phyloP scores from a whole-genome alignment of 2,329 filamentous ascomycete species.

The Cytospora leucostoma region DNA sequence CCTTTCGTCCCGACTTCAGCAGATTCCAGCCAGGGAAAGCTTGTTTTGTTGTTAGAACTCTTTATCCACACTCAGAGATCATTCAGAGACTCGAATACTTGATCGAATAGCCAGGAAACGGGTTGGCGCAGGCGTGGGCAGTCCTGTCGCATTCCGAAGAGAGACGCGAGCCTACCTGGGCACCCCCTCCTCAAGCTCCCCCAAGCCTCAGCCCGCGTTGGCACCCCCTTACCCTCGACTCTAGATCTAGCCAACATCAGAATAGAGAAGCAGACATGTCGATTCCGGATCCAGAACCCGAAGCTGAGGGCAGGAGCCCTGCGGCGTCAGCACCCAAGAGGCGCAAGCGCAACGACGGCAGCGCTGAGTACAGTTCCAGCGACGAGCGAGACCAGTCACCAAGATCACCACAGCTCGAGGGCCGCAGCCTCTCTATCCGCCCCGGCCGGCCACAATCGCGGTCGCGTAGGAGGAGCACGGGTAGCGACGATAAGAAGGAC shows the following conservation, averaged over 20 bases:
- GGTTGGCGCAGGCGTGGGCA: background rate
- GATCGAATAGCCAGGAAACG: background rate
- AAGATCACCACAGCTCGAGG: slow-evolving; percentile 8
- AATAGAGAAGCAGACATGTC: background rate
- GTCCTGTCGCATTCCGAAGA: background rate
- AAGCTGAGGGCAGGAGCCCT: slow-evolving; percentile 20
- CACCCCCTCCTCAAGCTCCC: background rate
- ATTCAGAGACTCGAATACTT: background rate
- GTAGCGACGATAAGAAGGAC: slow-evolving; percentile 16
- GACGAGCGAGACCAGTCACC: slow-evolving; percentile 33
- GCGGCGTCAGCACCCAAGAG: slow-evolving; percentile 44
- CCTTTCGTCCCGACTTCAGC: background rate
- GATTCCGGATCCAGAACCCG: slow-evolving; percentile 2
- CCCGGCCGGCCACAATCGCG: slow-evolving; percentile 30
- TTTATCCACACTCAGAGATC: background rate
- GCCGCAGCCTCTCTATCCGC: slow-evolving; percentile 34
- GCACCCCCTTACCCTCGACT: background rate
- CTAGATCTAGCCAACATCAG: background rate
- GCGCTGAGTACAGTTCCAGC: slow-evolving; percentile 43
- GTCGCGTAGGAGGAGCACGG: slow-evolving; percentile 30
- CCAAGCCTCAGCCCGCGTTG: background rate
- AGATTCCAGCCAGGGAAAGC: background rate
- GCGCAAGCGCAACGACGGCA: slow-evolving; percentile 45
- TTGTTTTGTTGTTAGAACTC: background rate
- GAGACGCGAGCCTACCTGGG: background rate